Evolutionary conservation across 495 filamentous ascomycete genomes (phyloP), one percentile per base, ranked within the genome.

Genomic region (Tuber magnatum): DNA sequence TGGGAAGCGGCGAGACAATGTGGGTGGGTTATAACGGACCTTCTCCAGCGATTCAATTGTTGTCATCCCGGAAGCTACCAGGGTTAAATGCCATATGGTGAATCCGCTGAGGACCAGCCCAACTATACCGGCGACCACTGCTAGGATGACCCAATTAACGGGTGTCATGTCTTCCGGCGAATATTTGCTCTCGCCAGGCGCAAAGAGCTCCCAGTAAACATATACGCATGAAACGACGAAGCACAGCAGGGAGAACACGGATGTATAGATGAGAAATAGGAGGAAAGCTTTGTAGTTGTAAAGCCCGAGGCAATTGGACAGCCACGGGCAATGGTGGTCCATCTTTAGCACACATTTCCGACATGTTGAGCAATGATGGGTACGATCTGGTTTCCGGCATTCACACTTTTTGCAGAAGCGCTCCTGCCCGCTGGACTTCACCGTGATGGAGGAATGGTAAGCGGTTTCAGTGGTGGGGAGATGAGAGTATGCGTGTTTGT

Each of bases 271-370:
- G 40, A 99, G 87, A 84, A 99, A 99, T 14, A 98, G 87, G 48
- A 99, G 82, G 83, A 99, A 99, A 8, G 94, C 87, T 84, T 98
- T 98, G 86, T 97, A 97, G 84, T 98, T 99, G 80, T 89, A 88
- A 74, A 99, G 84, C 39, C 96, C 96, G 69, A 99, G 91, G 82
- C 95, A 99, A 4, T 93, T 97, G 32, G 96, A 95, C 70, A 98
- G 87, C 95, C 95, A 99, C 9, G 95, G 95, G 81, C 95, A 99
- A 85, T 99, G 95, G 83, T 99, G 95, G 83, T 99, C 95, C 95
- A 99, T 99, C 85, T 98, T 98, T 82, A 98, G 86, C 18, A 99
- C 94, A 83, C 95, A 99, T 76, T 91, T 90, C 74, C 90, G 89
- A 84, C 95, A 99, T 22, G 93, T 92, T 20, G 92, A 94, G 87